Evolutionary conservation across 108 stramenopile species (phyloP).

Genomic region (Nannochloropsis salina): DNA sequence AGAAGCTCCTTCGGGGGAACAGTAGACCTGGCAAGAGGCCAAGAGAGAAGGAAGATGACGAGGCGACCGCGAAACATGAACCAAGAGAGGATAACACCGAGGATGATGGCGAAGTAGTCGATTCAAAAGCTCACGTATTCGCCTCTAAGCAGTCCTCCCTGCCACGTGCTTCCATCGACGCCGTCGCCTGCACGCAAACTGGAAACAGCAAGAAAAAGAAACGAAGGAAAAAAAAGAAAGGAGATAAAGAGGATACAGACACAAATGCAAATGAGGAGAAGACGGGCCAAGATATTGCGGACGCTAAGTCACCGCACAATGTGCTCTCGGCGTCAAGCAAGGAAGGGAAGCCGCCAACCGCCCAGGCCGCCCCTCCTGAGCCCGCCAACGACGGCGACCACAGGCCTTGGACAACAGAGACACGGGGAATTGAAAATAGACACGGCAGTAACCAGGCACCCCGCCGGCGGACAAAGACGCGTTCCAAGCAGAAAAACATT

Average conservation of each 20-base stretch:
- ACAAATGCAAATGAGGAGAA: not conserved
- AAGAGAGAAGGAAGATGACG: not conserved
- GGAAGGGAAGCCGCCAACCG: no score
- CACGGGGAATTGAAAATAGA: no score
- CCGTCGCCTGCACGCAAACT: not conserved
- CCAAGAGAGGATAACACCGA: not conserved
- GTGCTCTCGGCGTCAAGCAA: no score
- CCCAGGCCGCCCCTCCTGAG: no score
- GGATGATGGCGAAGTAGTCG: not conserved
- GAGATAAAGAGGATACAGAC: not conserved
- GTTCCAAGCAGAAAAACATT: constrained; percentile 56
- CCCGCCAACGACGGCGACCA: no score
- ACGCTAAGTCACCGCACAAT: no score
- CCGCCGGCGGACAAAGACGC: constrained; percentile 39
- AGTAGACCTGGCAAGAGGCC: not conserved
- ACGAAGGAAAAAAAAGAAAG: not conserved
- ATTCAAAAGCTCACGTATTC: not conserved
- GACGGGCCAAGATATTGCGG: no score
- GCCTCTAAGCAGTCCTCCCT: not conserved
- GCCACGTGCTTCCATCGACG: no score
- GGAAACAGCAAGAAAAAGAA: not conserved
- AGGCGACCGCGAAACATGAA: not conserved
- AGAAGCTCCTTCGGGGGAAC: not conserved
- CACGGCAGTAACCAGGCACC: no score
- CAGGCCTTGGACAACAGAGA: no score